These are phyloP conservation scores for Camptophora hylomeconis DNA, from an alignment of 2,329 filamentous ascomycete genomes.

Conservation along the genomic window DNA sequence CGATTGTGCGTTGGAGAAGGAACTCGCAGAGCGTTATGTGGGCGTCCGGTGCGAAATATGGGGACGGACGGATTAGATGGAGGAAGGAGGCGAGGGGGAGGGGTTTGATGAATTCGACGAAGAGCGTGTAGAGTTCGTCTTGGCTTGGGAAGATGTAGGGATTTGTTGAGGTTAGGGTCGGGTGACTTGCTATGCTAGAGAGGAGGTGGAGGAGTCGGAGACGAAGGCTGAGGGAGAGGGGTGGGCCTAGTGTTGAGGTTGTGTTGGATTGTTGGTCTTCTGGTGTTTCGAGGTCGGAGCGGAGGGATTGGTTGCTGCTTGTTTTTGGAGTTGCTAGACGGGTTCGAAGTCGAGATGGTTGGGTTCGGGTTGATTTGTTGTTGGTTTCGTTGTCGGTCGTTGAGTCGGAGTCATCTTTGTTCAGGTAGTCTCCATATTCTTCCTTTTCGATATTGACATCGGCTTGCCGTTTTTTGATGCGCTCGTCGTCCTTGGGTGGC, in stretches of 20 bases:
- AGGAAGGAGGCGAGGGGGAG: conserved; percentile 33
- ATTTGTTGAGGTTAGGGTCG: conserved; percentile 17
- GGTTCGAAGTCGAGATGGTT: conserved; percentile 22
- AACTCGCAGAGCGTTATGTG: conserved; percentile 41
- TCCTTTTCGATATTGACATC: conserved; percentile 33
- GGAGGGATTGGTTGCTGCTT: too few species aligned
- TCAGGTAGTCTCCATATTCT: conserved; percentile 33
- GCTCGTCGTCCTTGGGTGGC: conserved; percentile 17
- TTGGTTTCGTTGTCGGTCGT: conserved; percentile 17
- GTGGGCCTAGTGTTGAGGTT: conserved; percentile 23
- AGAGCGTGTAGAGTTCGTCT: conserved; percentile 29
- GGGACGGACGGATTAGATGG: conserved; percentile 30
- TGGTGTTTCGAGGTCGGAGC: conserved; percentile 7
- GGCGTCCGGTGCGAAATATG: conserved; percentile 15
- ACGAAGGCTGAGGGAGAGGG: conserved; percentile 28
- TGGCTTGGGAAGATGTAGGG: conserved; percentile 22
- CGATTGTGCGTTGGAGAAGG: conserved; percentile 38
- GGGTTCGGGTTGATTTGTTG: conserved; percentile 12
- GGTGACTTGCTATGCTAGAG: conserved; percentile 23
- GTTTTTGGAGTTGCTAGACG: background rate
- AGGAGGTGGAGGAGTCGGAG: conserved; percentile 33
- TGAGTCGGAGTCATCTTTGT: conserved; percentile 24
- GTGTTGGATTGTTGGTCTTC: conserved; percentile 8
- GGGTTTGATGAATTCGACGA: conserved; percentile 34
- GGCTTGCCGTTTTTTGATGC: conserved; percentile 26